Evolutionary conservation across 345 rosid species (phyloP), one percentile per base, ranked within the genome.

Genomic region (Carallia brachiata): DNA sequence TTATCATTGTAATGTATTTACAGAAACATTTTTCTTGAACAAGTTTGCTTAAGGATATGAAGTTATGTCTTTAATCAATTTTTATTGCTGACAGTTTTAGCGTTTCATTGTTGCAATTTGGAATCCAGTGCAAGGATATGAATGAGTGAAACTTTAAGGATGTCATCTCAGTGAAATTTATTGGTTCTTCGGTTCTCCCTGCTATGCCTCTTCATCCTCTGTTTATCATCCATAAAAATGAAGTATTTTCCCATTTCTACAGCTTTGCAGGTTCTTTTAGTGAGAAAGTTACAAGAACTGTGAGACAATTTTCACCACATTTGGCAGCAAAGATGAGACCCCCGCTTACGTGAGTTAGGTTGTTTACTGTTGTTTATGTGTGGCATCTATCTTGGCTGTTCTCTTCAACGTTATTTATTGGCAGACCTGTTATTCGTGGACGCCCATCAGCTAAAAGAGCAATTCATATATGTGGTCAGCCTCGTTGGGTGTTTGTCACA

Each of bases 271-370:
- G 91, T 75, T 87, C 91, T 67, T 92, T 92, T 82, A 88, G 83
- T 67, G 99, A 92, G 85, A 95, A 92, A 75, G 93, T 85, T 5
- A 89, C 87, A 19, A 90, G 97, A 83, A 92, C 91, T 37, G 81
- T 87, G 60, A 88, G 99, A 77, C 91, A 83, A 77, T 84, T 92
- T 80, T 95, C 97, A 77, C 99, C 99, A 64, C 98, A 85, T 62
- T 76, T 95, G 78, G 99, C 99, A 52, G 98, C 94, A 30, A 95
- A 92, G 82, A 84, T 92, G 98, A 88, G 98, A 75, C 98, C 97
- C 75, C 88, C 97, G 18, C 89, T 84, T 66, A 87, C 90, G 97
- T 92, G 79, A 76, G 85, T 78, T 60, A 36, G 7, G 36, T 56
- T 68, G 37, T 69, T 31, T 50, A 52, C 76, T 71, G 15, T 3